A percentile compares a stretch with the other conserved stretches of the same genome.
phyloP scores from a whole-genome alignment of 495 filamentous ascomycete species.

The Xylaria bambusicola region DNA sequence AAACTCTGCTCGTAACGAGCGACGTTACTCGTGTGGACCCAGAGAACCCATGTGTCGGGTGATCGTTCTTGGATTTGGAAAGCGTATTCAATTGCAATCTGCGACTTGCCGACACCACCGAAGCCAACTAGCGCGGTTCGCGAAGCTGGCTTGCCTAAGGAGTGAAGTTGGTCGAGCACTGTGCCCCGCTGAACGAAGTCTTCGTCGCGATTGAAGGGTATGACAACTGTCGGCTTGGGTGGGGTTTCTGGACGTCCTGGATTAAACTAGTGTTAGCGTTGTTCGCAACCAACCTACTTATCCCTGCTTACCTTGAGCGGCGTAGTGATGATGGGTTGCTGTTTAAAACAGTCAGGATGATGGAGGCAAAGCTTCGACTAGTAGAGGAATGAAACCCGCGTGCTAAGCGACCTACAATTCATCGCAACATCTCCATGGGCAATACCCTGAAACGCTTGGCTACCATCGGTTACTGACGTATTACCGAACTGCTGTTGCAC shows the following conservation, averaged over 20 bases:
- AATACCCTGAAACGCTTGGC: too few relatives aligned
- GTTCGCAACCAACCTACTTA: too few relatives aligned
- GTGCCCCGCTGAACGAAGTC: slow-evolving; percentile 34
- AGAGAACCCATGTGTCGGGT: slow-evolving; percentile 38
- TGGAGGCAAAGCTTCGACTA: too few relatives aligned
- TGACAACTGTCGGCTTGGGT: slow-evolving; percentile 23
- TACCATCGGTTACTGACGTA: too few relatives aligned
- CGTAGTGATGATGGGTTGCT: too few relatives aligned
- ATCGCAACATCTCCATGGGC: too few relatives aligned
- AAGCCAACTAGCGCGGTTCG: slow-evolving; percentile 27
- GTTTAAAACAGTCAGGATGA: too few relatives aligned
- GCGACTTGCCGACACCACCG: slow-evolving; percentile 31
- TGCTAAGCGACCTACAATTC: too few relatives aligned
- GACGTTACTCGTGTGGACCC: slow-evolving; percentile 42
- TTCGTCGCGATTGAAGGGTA: slow-evolving; percentile 41
- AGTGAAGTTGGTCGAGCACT: slow-evolving; percentile 35
- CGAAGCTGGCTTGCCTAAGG: slow-evolving; percentile 26
- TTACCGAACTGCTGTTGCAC: too few relatives aligned
- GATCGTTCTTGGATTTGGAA: slow-evolving; percentile 23
- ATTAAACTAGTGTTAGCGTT: too few relatives aligned
- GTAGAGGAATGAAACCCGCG: too few relatives aligned
- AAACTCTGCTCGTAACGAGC: slow-evolving; percentile 43
- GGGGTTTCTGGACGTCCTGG: slow-evolving; percentile 30
- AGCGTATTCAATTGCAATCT: slow-evolving; percentile 42
- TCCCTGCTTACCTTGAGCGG: too few relatives aligned